phyloP scores from a whole-genome alignment of 2,329 filamentous ascomycete genomes.

The Cercospora brassicicola region DNA sequence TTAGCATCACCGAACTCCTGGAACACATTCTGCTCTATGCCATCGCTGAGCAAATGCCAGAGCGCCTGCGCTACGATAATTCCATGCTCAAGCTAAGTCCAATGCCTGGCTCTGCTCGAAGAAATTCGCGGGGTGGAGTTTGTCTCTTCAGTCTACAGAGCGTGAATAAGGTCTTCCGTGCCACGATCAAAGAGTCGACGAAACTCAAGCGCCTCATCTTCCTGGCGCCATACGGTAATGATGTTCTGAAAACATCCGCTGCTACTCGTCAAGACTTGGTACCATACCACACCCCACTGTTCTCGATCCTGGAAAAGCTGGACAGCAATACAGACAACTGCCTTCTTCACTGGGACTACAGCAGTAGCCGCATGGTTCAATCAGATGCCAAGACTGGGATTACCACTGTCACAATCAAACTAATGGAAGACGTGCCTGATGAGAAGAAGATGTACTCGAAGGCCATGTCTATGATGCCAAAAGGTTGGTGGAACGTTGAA shows the following conservation, averaged over 20 bases:
- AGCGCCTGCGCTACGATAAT: not conserved
- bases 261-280: not conserved
- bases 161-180: not conserved
- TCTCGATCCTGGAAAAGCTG: not conserved
- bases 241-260: not conserved
- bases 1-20: not conserved
- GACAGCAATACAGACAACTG: not conserved
- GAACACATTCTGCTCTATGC: not conserved
- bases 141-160: not conserved
- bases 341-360: not conserved
- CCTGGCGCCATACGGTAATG: not conserved
- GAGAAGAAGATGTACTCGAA: not conserved
- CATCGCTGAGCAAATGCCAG: not conserved
- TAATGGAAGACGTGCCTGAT: not conserved
- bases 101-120: not conserved
- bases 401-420: not conserved
- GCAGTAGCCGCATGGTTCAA: not conserved
- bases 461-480: not conserved
- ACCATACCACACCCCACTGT: not conserved
- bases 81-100: not conserved
- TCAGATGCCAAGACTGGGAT: not conserved
- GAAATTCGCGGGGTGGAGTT: not conserved
- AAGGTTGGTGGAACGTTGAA: not conserved
- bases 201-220: constrained; percentile 4
- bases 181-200: not conserved